Evolutionary conservation across 768 basidiomycete species (phyloP).

Genomic region (Tulasnella sp.): DNA sequence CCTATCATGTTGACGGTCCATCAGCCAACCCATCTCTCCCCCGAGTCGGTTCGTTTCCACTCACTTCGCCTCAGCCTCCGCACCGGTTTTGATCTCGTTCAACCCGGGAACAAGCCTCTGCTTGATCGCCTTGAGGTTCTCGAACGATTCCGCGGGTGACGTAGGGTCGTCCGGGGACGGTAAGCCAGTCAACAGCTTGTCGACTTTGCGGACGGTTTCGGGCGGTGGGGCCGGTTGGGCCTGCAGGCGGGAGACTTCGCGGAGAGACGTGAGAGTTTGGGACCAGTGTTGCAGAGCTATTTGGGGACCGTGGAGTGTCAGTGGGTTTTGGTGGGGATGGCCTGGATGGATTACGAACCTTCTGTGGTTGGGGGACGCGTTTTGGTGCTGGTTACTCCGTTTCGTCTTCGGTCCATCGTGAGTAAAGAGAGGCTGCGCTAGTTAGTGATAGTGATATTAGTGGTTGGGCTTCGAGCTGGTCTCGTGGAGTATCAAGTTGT

Average conservation of each 20-base stretch:
- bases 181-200: conserved; percentile 45
- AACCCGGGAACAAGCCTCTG: conserved; percentile 52
- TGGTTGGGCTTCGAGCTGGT: background rate
- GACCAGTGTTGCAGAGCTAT: conserved; percentile 71
- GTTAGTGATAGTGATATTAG: background rate
- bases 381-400: conserved; percentile 25
- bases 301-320: conserved; percentile 8
- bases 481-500: background rate
- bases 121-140: conserved; percentile 48
- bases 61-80: conserved; percentile 57
- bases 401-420: conserved; percentile 57
- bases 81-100: conserved; percentile 45
- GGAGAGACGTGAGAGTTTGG: conserved; percentile 48
- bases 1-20: conserved; percentile 28
- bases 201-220: conserved; percentile 61
- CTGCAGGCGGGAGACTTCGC: conserved; percentile 28
- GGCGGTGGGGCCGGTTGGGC: conserved; percentile 19
- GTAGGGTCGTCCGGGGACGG: conserved; percentile 54
- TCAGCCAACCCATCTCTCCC: background rate
- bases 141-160: conserved; percentile 53
- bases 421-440: background rate
- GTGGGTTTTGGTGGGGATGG: background rate
- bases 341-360: conserved; percentile 36
- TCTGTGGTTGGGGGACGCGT: conserved; percentile 62
- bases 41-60: conserved; percentile 18